A percentile compares a stretch with the other conserved stretches of the same genome.
These are phyloP conservation scores for Aspergillaceae sp. DNA, from an alignment of 2,329 filamentous ascomycete species.

Conservation along the genomic window DNA sequence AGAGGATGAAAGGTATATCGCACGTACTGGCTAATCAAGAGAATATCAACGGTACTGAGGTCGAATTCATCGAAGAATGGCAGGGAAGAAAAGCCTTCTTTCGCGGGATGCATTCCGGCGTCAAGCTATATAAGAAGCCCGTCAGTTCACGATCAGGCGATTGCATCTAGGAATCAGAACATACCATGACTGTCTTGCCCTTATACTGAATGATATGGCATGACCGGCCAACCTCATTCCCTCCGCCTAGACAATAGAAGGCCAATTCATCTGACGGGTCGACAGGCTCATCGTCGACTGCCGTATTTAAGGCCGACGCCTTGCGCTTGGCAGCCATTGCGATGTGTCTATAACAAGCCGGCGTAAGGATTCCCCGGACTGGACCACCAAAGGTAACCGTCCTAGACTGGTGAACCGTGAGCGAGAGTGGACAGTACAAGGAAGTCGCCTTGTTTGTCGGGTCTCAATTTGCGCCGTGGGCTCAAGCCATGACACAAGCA, in stretches of 20 bases:
- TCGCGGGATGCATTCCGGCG: slow-evolving; percentile 92
- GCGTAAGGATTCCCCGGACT: background rate
- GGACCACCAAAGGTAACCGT: no score
- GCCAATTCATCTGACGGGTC: slow-evolving; percentile 90
- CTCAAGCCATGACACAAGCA: slow-evolving; percentile 5
- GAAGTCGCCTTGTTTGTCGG: slow-evolving; percentile 4
- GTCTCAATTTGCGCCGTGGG: slow-evolving; percentile 5
- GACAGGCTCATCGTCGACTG: slow-evolving; percentile 67
- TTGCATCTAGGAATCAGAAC: slow-evolving; percentile 17
- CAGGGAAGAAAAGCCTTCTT: slow-evolving; percentile 84
- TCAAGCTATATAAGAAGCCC: slow-evolving; percentile 58
- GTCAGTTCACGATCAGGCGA: background rate
- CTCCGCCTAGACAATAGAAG: slow-evolving; percentile 87
- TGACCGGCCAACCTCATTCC: slow-evolving; percentile 93
- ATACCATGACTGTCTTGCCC: slow-evolving; percentile 96
- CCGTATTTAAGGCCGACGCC: slow-evolving; percentile 62
- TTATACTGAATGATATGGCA: slow-evolving; percentile 99
- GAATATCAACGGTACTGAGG: slow-evolving; percentile 89
- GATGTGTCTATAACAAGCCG: background rate
- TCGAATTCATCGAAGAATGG: slow-evolving; percentile 99
- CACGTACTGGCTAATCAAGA: slow-evolving; percentile 98
- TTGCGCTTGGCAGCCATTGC: slow-evolving; percentile 92
- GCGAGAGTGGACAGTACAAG: background rate
- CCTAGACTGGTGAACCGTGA: background rate
- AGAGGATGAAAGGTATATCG: slow-evolving; percentile 12